Evolutionary conservation across 768 basidiomycete genomes (phyloP), one percentile per base, ranked within the genome.

Genomic region (Crepidotus variabilis): DNA sequence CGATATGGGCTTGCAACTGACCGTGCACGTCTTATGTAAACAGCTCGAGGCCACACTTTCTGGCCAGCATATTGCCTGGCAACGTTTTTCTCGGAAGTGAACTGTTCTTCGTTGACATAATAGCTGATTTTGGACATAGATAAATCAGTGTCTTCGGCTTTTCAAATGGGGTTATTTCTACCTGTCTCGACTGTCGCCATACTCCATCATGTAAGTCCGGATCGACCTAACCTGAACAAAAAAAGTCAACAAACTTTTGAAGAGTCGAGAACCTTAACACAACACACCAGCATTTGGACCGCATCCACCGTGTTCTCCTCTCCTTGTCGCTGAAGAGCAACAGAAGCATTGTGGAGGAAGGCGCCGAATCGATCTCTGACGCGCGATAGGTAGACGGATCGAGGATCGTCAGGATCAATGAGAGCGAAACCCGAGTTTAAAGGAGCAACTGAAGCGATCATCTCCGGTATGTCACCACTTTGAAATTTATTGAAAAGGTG

Each of bases 271-370:
- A 32, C 18, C 20, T 28, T 7, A 24, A 20, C 47, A 53, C 28
- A 24, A 18, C 14, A 71, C 82, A 88, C 89, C 55, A 91, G 73
- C 67, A 84, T 81, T 60, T 87, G 81, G 16, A 92, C 87, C 5
- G 87, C 85, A 69, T 94, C 92, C 7, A 94, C 83, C 1, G 86
- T 87, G 60, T 87, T 89, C 69, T 90, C 87, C 64, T 88, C 86
- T 5, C 89, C 90, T 68, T 90, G 89, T 57, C 82, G 78, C 34
- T 80, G 80, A 60, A 92, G 69, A 16, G 82, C 80, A 6, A 76
- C 73, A 0, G 92, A 91, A 0, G 90, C 89, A 22, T 75, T 69
- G 61, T 91, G 88, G 24, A 96, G 72, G 60, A 92, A 83, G 21
- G 72, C 70, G 0, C 89, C 90, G 60, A 90, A 87, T 7, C 87